Conservation (phyloP, 495 filamentous ascomycete species). For the Glutinoglossum americanum region DNA sequence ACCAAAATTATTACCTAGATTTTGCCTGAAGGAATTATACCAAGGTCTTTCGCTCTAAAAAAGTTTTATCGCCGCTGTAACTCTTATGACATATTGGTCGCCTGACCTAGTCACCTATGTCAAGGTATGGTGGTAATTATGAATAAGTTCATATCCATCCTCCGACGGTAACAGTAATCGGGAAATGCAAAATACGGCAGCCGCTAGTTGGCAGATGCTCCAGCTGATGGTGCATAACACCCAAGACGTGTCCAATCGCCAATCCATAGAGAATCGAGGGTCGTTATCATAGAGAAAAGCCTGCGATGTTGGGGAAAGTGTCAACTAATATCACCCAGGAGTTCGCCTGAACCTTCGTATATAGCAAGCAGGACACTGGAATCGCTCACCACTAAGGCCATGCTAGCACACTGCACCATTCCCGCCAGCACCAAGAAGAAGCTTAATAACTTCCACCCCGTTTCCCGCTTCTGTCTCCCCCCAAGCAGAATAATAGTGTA, state of each 20-base stretch:
- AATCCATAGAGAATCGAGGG: slow-evolving; percentile 67
- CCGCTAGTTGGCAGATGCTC: slow-evolving; percentile 37
- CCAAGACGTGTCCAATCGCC: slow-evolving; percentile 61
- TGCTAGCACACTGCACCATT: slow-evolving; percentile 39
- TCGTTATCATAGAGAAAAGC: slow-evolving; percentile 71
- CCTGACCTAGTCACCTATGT: not conserved
- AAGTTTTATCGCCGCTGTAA: not conserved
- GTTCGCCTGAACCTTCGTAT: not conserved
- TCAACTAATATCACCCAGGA: not conserved
- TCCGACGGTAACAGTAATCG: slow-evolving; percentile 51
- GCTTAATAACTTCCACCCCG: slow-evolving; percentile 56
- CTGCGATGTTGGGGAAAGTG: slow-evolving; percentile 19
- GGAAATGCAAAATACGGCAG: slow-evolving; percentile 36
- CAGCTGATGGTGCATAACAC: slow-evolving; percentile 57
- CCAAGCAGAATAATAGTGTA: slow-evolving; percentile 55
- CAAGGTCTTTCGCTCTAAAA: not conserved
- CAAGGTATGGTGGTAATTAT: slow-evolving; percentile 8
- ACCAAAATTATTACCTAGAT: not conserved
- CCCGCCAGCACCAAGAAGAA: slow-evolving; percentile 38
- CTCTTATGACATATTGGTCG: not conserved
- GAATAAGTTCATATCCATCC: slow-evolving; percentile 67
- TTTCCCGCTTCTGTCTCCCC: slow-evolving; percentile 51
- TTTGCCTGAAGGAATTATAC: not conserved
- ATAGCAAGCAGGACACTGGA: not conserved
- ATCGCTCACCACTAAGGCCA: slow-evolving; percentile 57